Conservation (phyloP, 805 yeast species). For the Nematodospora valgi region DNA sequence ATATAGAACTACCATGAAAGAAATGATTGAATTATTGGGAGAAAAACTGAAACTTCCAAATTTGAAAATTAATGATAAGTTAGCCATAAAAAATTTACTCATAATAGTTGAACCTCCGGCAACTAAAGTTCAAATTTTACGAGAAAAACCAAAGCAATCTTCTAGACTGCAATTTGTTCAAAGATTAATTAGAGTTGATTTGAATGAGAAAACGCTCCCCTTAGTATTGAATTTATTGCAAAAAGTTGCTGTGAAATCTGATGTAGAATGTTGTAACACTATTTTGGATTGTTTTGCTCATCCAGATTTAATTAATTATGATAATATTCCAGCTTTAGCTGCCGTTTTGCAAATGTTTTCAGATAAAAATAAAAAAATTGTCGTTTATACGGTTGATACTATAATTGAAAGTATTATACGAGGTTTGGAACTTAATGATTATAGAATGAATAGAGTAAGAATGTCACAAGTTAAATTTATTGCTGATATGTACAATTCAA, state of each 20-base stretch:
- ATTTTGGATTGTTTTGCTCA: conserved; percentile 45
- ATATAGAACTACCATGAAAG: conserved; percentile 55
- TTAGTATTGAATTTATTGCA: conserved; percentile 26
- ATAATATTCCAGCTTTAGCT: conserved; percentile 50
- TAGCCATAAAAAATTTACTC: conserved; percentile 57
- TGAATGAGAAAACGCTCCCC: conserved; percentile 31
- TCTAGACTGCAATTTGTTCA: conserved; percentile 37
- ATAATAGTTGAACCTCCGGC: conserved; percentile 55
- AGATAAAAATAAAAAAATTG: conserved; percentile 36
- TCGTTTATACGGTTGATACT: conserved; percentile 53
- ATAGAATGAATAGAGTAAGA: conserved; percentile 55
- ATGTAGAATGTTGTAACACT: conserved; percentile 28
- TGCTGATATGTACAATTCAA: conserved; percentile 50
- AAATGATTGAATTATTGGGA: conserved; percentile 57
- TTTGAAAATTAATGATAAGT: conserved; percentile 51
- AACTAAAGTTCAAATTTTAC: conserved; percentile 27
- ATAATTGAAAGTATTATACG: conserved; percentile 59
- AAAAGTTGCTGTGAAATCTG: conserved; percentile 46
- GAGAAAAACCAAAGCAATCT: conserved; percentile 7
- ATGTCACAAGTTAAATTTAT: conserved; percentile 60
- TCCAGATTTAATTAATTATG: conserved; percentile 62
- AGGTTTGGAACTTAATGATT: conserved; percentile 66
- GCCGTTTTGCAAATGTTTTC: conserved; percentile 33
- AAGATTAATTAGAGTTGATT: conserved; percentile 49
- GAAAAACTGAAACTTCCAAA: conserved; percentile 46